Evolutionary conservation across 2,329 filamentous ascomycete genomes (phyloP).

Genomic region (Endothia cerciana): DNA sequence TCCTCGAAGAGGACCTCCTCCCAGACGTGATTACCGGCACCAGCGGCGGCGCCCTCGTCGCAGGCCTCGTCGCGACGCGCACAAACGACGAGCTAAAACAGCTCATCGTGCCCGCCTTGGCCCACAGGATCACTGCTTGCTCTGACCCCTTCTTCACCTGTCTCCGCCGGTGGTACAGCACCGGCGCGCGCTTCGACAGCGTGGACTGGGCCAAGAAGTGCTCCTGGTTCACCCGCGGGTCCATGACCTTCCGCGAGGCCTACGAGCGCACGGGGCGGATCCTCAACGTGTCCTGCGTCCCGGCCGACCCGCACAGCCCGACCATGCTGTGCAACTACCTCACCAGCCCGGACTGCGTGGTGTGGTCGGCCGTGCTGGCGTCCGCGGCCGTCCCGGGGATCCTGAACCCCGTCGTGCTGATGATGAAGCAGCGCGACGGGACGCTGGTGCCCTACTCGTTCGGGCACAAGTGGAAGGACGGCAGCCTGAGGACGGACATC

Average conservation of each 20-base stretch:
- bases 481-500: slow-evolving; percentile 90
- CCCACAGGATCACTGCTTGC: slow-evolving; percentile 82
- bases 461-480: slow-evolving; percentile 99
- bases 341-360: slow-evolving; percentile 93
- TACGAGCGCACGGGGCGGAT: slow-evolving; percentile 93
- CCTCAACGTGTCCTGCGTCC: slow-evolving; percentile 93
- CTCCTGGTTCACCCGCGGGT: slow-evolving; percentile 89
- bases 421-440: slow-evolving; percentile 82
- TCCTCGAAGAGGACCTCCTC: slow-evolving; percentile 82
- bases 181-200: slow-evolving; percentile 91
- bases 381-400: slow-evolving; percentile 96
- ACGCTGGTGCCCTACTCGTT: slow-evolving; percentile 88
- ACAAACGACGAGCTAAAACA: slow-evolving; percentile 89
- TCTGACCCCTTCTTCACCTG: slow-evolving; percentile 77
- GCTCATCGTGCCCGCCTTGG: slow-evolving; percentile 84
- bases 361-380: slow-evolving; percentile 95
- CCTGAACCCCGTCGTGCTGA: slow-evolving; percentile 89
- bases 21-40: slow-evolving; percentile 97
- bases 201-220: slow-evolving; percentile 86
- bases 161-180: slow-evolving; percentile 85
- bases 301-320: slow-evolving; percentile 90
- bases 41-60: slow-evolving; percentile 89
- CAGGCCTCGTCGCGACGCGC: slow-evolving; percentile 82
- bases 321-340: slow-evolving; percentile 94
- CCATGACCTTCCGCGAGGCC: slow-evolving; percentile 91